Base-by-base conservation (phyloP, 202 grass and related monocot genomes). In the Carex arenaria region DNA sequence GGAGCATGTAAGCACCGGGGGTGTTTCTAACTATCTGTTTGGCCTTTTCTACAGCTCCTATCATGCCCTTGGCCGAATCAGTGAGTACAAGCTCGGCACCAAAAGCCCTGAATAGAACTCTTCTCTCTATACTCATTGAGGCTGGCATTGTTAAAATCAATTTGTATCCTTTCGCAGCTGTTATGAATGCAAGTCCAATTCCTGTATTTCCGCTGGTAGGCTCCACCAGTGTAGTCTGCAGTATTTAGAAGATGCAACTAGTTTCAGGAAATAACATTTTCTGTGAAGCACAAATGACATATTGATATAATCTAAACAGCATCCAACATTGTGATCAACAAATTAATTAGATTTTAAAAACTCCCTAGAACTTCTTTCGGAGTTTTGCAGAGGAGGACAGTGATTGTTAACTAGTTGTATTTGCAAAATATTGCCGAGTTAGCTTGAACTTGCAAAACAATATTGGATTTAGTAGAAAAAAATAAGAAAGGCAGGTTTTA, bases 161-260 rank as follows among this genome's bases (percentile, higher is more conserved):
- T 86, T 93, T 95, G 67, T 98, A 95, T 73, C 93, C 95, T 86
- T 88, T 93, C n/a, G 91, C 87, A 69, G 95, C 95, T 65, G 95
- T 93, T 87, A 98, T 95, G 70, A 98, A 98, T 32, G 95, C 92
- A 83, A 98, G 95, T 55, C 93, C 95, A 49, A 98, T 98, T 60
- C 95, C 93, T 64, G 93, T 98, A 40, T 98, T 95, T 52, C 95
- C 95, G 86, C 93, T 95, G 40, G 95, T 98, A 45, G 95, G 80
- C 86, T 98, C 95, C 80, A 98, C 91, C 86, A 95, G 80, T 61
- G 90, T 92, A 89, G 89, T 93, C 89, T 95, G 79, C 62, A 67
- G 28, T 55, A 59, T 78, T 59, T 51, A 55, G 23, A 4, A 54
- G 6, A 57, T 10, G 8, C 36, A 78, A 38, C 8, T 59, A 59